Conservation (phyloP, 371 early-diverging fungal species). For the Amoeboaphelidium protococcarum region DNA sequence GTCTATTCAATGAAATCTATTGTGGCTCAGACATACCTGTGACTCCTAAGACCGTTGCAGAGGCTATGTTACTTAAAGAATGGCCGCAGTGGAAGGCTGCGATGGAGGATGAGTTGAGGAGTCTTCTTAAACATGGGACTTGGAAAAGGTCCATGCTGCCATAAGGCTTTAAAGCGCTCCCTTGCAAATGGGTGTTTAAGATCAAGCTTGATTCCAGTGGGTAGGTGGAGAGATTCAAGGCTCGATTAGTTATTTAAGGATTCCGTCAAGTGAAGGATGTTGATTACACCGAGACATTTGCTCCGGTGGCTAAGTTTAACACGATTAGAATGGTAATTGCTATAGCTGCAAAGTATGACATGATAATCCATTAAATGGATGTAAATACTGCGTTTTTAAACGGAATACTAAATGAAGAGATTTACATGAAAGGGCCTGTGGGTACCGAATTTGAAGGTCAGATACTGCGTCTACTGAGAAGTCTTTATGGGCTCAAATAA, state of each 20-base stretch:
- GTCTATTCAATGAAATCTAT: no score
- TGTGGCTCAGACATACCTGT: no score
- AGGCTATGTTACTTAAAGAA: not conserved
- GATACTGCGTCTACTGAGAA: not conserved
- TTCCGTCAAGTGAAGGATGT: not conserved
- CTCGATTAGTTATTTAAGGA: not conserved
- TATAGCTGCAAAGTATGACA: not conserved
- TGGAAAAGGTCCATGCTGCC: not conserved
- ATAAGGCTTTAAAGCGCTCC: not conserved
- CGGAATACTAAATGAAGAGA: not conserved
- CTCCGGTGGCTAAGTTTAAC: not conserved
- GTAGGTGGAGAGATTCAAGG: not conserved
- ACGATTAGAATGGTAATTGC: not conserved
- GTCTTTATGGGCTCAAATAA: not conserved
- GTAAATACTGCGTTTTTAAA: not conserved
- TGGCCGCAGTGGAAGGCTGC: not conserved
- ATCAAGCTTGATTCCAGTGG: not conserved
- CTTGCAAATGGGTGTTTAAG: not conserved
- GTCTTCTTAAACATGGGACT: not conserved
- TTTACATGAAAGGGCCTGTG: not conserved
- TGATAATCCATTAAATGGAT: not conserved
- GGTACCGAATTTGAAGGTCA: not conserved
- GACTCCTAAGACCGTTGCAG: not conserved
- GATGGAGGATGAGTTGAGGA: not conserved
- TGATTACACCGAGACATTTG: not conserved